Evolutionary conservation across 805 yeast genomes (phyloP).

Genomic region (Brettanomyces bruxellensis): DNA sequence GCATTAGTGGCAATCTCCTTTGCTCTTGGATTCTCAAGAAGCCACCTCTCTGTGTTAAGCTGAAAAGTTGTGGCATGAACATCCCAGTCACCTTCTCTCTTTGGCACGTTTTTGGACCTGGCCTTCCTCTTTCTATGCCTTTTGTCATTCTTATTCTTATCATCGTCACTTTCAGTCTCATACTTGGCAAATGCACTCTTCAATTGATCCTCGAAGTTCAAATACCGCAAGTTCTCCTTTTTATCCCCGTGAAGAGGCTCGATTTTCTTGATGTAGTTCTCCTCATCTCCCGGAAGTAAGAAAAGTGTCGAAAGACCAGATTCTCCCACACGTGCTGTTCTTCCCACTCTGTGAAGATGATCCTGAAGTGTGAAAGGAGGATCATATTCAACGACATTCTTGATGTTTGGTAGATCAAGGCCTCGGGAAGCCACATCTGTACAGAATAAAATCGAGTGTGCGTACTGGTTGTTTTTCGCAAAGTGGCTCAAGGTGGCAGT

Average conservation of each 20-base stretch:
- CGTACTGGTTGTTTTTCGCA: conserved; percentile 30
- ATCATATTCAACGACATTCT: conserved; percentile 84
- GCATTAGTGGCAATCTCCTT: conserved; percentile 69
- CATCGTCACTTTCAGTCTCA: conserved; percentile 18
- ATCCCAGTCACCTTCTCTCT: conserved; percentile 57
- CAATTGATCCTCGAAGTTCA: conserved; percentile 37
- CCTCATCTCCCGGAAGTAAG: conserved; percentile 84
- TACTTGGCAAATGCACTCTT: conserved; percentile 18
- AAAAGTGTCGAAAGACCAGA: conserved; percentile 72
- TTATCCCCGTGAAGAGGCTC: conserved; percentile 41
- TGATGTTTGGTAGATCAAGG: conserved; percentile 78
- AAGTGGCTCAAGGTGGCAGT: conserved; percentile 66
- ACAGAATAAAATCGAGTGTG: conserved; percentile 64
- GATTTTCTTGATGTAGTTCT: conserved; percentile 63
- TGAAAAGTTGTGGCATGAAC: conserved; percentile 96
- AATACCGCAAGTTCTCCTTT: conserved; percentile 36
- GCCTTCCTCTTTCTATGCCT: conserved; percentile 12
- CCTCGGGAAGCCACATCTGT: conserved; percentile 99
- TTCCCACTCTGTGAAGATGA: conserved; percentile 92
- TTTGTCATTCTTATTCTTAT: conserved; percentile 12
- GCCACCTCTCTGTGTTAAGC: conserved; percentile 79
- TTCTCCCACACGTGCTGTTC: conserved; percentile 97
- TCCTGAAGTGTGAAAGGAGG: conserved; percentile 94
- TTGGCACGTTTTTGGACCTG: conserved; percentile 13
- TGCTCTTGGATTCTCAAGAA: conserved; percentile 55